Conservation (phyloP, 257 asterid genomes). For the Prunella vulgaris region DNA sequence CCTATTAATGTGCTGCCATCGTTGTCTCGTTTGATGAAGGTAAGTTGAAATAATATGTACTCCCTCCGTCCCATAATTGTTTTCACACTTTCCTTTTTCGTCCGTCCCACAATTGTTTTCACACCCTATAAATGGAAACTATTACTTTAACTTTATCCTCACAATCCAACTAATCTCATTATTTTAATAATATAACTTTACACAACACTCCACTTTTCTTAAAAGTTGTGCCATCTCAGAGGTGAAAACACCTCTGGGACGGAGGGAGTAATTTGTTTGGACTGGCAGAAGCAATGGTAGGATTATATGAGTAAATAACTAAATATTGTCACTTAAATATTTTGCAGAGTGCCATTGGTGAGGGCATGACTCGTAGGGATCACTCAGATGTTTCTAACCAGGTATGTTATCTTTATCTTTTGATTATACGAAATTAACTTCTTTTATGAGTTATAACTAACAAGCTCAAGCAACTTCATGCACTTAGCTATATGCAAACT, state of each 20-base stretch:
- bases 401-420: conserved; percentile 30
- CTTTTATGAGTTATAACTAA: background rate
- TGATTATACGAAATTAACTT: background rate
- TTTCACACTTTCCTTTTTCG: no score
- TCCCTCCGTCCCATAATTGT: no score
- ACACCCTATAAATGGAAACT: no score
- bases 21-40: conserved; percentile 97
- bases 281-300: background rate
- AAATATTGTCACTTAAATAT: conserved; percentile 5
- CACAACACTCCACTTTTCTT: no score
- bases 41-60: conserved; percentile 23
- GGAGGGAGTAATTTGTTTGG: conserved; percentile 13
- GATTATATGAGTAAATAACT: background rate
- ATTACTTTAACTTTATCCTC: no score
- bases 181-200: no score
- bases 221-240: no score
- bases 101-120: no score
- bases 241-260: no score
- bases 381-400: conserved; percentile 98
- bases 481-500: conserved; percentile 64
- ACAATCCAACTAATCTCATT: no score
- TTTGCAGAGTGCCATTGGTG: conserved; percentile 96
- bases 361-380: conserved; percentile 97
- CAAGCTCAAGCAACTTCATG: background rate
- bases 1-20: conserved; percentile 98